Conservation (phyloP, 2,329 filamentous ascomycete genomes). For the Ceratocystis harringtonii region DNA sequence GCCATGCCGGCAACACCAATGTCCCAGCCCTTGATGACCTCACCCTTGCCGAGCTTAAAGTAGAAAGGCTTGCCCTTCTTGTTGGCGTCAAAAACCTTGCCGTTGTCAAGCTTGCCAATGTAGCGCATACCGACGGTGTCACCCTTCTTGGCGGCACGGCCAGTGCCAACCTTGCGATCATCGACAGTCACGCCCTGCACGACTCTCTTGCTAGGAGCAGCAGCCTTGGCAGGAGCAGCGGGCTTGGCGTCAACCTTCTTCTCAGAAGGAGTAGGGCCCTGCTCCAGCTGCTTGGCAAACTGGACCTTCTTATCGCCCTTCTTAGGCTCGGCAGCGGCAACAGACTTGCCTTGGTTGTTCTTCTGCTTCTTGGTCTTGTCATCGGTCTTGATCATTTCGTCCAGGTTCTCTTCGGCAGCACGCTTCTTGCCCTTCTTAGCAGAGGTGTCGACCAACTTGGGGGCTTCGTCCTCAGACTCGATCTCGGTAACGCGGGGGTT, state of each 20-base stretch:
- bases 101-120: slow-evolving; percentile 90
- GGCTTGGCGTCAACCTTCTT: slow-evolving; percentile 30
- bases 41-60: slow-evolving; percentile 85
- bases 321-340: slow-evolving; percentile 41
- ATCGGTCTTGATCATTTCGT: slow-evolving; percentile 68
- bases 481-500: slow-evolving; percentile 75
- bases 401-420: slow-evolving; percentile 62
- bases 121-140: slow-evolving; percentile 89
- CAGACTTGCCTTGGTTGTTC: slow-evolving; percentile 92
- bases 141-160: slow-evolving; percentile 74
- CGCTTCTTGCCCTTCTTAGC: slow-evolving; percentile 85
- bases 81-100: slow-evolving; percentile 96
- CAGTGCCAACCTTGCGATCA: slow-evolving; percentile 82
- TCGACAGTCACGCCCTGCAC: slow-evolving; percentile 85
- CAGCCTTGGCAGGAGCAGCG: slow-evolving; percentile 18
- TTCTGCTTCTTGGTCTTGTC: slow-evolving; percentile 87
- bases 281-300: slow-evolving; percentile 97
- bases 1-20: slow-evolving; percentile 85
- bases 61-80: slow-evolving; percentile 97
- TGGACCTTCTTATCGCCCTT: slow-evolving; percentile 87
- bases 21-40: slow-evolving; percentile 99
- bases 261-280: slow-evolving; percentile 68
- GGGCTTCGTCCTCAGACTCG: slow-evolving; percentile 58
- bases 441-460: slow-evolving; percentile 39
- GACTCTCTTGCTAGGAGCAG: slow-evolving; percentile 53